Percentiles rank a stretch among this genome's conserved stretches.
phyloP scores from a whole-genome alignment of 805 yeast genomes.

The Blastobotrys mokoenaii region DNA sequence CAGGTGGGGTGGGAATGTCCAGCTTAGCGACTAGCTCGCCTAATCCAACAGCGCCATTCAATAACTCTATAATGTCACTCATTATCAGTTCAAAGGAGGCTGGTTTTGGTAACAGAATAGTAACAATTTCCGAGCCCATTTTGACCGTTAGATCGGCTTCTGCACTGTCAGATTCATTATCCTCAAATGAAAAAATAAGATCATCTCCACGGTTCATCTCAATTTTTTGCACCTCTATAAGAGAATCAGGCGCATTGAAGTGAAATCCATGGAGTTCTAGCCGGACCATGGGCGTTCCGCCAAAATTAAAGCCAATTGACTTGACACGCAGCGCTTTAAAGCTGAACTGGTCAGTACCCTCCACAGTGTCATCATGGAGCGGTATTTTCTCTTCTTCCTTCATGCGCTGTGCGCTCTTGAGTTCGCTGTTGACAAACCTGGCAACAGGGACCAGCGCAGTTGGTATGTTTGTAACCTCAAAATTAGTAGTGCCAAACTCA shows the following conservation, averaged over 20 bases:
- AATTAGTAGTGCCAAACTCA: conserved; percentile 4
- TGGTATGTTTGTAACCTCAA: not conserved
- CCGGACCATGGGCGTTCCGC: too few relatives aligned
- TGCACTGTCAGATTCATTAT: not conserved
- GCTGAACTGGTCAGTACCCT: too few relatives aligned
- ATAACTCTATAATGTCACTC: not conserved
- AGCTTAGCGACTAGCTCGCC: not conserved
- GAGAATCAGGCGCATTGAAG: not conserved
- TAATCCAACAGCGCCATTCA: not conserved
- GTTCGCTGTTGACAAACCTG: not conserved
- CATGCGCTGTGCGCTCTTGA: too few relatives aligned
- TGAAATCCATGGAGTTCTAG: not conserved
- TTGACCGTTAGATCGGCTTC: not conserved
- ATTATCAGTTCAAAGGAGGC: not conserved
- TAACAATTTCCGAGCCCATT: not conserved
- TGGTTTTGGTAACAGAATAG: not conserved
- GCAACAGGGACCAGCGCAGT: not conserved
- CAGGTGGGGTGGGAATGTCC: too few relatives aligned
- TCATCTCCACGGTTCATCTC: not conserved
- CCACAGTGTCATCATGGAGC: too few relatives aligned
- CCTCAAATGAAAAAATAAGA: too few relatives aligned
- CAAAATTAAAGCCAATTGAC: too few relatives aligned
- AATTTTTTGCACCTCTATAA: not conserved
- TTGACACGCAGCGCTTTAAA: too few relatives aligned
- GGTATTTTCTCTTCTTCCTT: too few relatives aligned